Evolutionary conservation across 23 red algal genomes (phyloP).

Genomic region (Gracilariopsis chorda): DNA sequence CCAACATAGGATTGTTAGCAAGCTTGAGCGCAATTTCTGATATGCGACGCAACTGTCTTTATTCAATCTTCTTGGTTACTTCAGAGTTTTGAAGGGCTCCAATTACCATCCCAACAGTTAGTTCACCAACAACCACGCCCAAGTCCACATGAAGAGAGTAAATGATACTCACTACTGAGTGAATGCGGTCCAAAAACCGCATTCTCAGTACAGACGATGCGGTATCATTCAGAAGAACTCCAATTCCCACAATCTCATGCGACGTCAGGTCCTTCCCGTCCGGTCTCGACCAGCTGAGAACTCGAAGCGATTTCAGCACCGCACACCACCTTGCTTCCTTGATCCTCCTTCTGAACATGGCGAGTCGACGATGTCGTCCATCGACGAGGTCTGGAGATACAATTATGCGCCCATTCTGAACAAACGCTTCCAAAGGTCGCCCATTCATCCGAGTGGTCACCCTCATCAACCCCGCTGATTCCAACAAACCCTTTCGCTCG

Average conservation of each 20-base stretch:
- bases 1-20: background rate
- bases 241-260: background rate
- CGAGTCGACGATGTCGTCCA: too few species aligned
- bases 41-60: background rate
- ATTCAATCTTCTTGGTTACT: background rate
- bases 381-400: too few species aligned
- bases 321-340: too few species aligned
- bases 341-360: too few species aligned
- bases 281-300: background rate
- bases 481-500: background rate
- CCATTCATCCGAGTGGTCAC: too few species aligned
- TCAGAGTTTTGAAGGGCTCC: background rate
- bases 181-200: background rate
- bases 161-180: background rate
- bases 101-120: background rate
- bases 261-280: background rate
- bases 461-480: background rate
- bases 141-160: background rate
- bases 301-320: too few species aligned
- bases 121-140: background rate
- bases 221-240: background rate
- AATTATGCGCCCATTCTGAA: too few species aligned
- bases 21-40: background rate
- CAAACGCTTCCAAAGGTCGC: too few species aligned
- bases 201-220: background rate